phyloP scores from a whole-genome alignment of 106 monocot genomes.

The Allium cepa region DNA sequence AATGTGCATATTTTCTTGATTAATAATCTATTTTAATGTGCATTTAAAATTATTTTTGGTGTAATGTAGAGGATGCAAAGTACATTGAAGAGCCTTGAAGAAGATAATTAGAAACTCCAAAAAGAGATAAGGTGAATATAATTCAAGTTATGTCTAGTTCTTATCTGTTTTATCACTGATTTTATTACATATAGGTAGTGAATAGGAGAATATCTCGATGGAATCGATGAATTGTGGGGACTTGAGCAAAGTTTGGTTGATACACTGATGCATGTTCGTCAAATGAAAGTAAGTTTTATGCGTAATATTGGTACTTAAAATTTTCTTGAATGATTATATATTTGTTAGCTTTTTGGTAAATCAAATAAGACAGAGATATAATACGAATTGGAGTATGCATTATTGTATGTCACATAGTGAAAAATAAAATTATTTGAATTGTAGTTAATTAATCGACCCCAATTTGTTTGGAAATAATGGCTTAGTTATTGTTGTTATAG shows the following conservation, averaged over 20 bases:
- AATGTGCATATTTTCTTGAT: background rate
- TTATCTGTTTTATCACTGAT: too few relatives aligned
- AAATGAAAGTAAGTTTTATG: slow-evolving; percentile 34
- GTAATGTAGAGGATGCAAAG: slow-evolving; percentile 65
- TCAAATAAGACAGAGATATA: too few relatives aligned
- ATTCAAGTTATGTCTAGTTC: too few relatives aligned
- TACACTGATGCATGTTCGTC: slow-evolving; percentile 48
- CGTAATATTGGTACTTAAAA: background rate
- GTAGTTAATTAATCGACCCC: too few relatives aligned
- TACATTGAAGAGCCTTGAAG: slow-evolving; percentile 51
- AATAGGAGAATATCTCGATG: slow-evolving; percentile 65
- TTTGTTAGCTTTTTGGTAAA: too few relatives aligned
- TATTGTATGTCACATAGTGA: too few relatives aligned
- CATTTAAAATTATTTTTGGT: background rate
- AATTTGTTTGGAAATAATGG: too few relatives aligned
- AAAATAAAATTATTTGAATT: too few relatives aligned
- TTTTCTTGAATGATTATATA: background rate
- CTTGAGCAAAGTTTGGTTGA: slow-evolving; percentile 76
- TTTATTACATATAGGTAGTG: slow-evolving; percentile 35
- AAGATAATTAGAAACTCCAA: slow-evolving; percentile 64
- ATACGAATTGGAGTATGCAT: too few relatives aligned
- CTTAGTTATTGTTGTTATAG: too few relatives aligned
- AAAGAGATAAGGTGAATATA: slow-evolving; percentile 59
- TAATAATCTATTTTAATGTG: background rate
- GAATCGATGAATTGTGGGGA: slow-evolving; percentile 56